phyloP scores from a whole-genome alignment of 73 alveolate species.

The Uronychia setigera region DNA sequence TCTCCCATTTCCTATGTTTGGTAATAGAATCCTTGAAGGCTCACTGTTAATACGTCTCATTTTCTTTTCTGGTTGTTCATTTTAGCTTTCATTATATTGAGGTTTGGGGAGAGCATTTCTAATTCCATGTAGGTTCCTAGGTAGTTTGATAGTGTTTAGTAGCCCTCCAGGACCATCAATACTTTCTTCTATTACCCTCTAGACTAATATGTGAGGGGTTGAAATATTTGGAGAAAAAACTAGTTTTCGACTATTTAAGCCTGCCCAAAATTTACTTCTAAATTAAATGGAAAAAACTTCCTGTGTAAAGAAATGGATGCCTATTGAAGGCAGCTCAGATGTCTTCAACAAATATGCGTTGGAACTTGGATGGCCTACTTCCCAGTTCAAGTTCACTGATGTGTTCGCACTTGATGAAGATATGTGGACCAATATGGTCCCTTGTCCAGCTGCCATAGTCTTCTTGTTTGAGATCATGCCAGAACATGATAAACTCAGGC shows the following conservation, averaged over 20 bases:
- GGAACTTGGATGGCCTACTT: slow-evolving; percentile 46
- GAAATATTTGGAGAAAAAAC: no score
- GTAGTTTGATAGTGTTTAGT: no score
- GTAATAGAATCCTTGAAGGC: background rate
- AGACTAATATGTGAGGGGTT: no score
- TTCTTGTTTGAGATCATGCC: slow-evolving; percentile 26
- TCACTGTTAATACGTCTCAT: background rate
- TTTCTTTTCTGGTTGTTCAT: background rate
- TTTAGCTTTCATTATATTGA: background rate
- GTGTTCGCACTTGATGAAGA: slow-evolving; percentile 46
- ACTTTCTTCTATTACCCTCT: no score
- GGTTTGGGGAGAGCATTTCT: no score
- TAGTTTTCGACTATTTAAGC: no score
- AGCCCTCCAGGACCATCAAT: no score
- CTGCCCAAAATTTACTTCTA: no score
- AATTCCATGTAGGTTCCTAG: no score
- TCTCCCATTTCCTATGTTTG: background rate
- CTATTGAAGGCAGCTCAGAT: slow-evolving; percentile 57
- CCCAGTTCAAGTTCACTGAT: slow-evolving; percentile 21
- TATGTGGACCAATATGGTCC: slow-evolving; percentile 41
- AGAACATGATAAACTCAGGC: slow-evolving; percentile 37
- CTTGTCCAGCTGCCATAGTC: slow-evolving; percentile 52
- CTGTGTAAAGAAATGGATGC: slow-evolving; percentile 49
- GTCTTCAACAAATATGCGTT: slow-evolving; percentile 46
- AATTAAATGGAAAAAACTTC: background rate